Conservation (phyloP, 2,329 filamentous ascomycete genomes). For the Aspergillus sojae region DNA sequence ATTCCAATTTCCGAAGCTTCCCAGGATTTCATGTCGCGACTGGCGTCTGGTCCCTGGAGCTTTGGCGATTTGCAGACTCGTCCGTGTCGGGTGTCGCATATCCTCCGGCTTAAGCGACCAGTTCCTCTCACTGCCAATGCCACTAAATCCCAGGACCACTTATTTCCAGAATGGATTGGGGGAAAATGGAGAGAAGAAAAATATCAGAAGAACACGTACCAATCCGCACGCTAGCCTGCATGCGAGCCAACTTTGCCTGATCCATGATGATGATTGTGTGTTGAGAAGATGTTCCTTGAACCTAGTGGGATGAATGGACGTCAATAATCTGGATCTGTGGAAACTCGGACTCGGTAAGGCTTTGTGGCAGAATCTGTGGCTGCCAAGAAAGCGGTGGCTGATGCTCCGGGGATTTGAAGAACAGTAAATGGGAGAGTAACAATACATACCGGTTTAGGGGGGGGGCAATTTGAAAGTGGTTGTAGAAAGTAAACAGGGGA, state of each 20-base stretch:
- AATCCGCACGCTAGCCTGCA: constrained; percentile 69
- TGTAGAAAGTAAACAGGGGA: not conserved
- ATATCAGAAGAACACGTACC: constrained; percentile 57
- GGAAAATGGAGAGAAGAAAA: constrained; percentile 8
- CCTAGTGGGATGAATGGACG: constrained; percentile 16
- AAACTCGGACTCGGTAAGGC: constrained; percentile 18
- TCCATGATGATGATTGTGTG: constrained; percentile 54
- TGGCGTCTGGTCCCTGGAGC: not conserved
- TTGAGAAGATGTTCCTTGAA: constrained; percentile 23
- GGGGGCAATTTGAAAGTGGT: not conserved
- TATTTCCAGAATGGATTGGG: not conserved
- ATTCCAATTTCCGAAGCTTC: not conserved
- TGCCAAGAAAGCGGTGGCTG: constrained; percentile 7
- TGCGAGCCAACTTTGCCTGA: constrained; percentile 67
- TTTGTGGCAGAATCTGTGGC: constrained; percentile 19
- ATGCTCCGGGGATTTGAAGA: not conserved
- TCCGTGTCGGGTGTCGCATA: not conserved
- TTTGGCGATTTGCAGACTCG: not conserved
- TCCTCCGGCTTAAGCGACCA: constrained; percentile 5
- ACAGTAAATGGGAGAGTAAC: not conserved
- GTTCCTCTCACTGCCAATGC: not conserved
- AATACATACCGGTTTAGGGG: not conserved
- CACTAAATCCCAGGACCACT: not conserved
- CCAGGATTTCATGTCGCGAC: not conserved
- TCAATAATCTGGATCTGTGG: constrained; percentile 20